Evolutionary conservation across 352 stramenopile genomes (phyloP), one percentile per base, ranked within the genome.

Genomic region (Phytophthora melonis): DNA sequence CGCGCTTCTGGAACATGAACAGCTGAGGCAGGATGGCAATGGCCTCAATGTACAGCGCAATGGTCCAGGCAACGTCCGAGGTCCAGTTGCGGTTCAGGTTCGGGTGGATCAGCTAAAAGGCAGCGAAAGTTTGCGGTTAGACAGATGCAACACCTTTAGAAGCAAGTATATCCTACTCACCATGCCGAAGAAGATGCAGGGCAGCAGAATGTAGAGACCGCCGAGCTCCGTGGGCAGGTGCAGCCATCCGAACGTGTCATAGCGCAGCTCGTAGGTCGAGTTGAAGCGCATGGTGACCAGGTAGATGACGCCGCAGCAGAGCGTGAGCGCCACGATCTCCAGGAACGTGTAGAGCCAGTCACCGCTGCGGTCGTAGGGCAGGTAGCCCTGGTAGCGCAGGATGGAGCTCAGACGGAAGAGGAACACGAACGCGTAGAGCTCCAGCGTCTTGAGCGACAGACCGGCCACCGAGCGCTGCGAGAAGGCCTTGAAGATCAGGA

Each of bases 1-100:
- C 88, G 39, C 89, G 93, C 78, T 99, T 99, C 88, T 99, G 97
- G 80, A 99, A 99, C 97, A 99, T 99, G 86, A 98, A 99, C 19
- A 99, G 84, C 84, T 99, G 98, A 11, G 98, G 98, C 45, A 99
- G 82, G 49, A 99, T 97, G 4, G 98, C 97, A 54, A 98, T 82
- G 6, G 96, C 89, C 57, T 72, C 98, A 78, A 99, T 92, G 84
- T 99, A 99, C 81, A 99, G 97, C 21, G 98, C 97, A 72, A 99
- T 99, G 10, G 97, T 99, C 98, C 98, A 99, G 16, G 94, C 85
- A 7, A 98, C 92, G 75, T 99, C 97, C 59, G 94, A 98, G 16
- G 99, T 79, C 83, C 98, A 99, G 82, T 99, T 98, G 68, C 90
- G 92, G 89, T 99, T 99, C 65, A 99, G 78, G 66, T 93, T 93